phyloP scores from a whole-genome alignment of 257 asterid genomes.

The Solanum corneliomulleri region DNA sequence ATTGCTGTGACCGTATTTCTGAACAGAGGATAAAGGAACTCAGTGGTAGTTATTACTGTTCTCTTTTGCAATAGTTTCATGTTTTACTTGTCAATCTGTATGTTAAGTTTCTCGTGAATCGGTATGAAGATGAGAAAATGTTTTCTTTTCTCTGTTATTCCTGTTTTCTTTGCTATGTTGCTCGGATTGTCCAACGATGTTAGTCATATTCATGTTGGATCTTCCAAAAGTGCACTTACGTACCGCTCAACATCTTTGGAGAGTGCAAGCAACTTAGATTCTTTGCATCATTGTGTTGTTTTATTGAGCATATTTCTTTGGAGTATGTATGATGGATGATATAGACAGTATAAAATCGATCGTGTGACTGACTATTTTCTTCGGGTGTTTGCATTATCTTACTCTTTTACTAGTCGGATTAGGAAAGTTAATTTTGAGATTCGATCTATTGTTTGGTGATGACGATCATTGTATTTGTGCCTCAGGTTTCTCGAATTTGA shows the following conservation, averaged over 20 bases:
- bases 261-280: background rate
- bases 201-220: background rate
- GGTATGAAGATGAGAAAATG: background rate
- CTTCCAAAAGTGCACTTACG: background rate
- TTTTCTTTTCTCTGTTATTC: background rate
- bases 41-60: slow-evolving; percentile 30
- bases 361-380: background rate
- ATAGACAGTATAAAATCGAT: background rate
- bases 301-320: background rate
- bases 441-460: background rate
- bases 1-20: slow-evolving; percentile 64
- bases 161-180: background rate
- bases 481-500: slow-evolving; percentile 64
- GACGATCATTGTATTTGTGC: background rate
- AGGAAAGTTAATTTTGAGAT: background rate
- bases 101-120: background rate
- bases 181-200: background rate
- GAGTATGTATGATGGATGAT: background rate
- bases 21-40: slow-evolving; percentile 58
- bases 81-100: background rate
- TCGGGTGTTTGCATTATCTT: background rate
- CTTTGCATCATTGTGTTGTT: background rate
- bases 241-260: background rate
- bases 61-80: background rate
- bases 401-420: background rate